phyloP scores from a whole-genome alignment of 1,139 yeast genomes.

The Yamadazyma pseudoaaseri region DNA sequence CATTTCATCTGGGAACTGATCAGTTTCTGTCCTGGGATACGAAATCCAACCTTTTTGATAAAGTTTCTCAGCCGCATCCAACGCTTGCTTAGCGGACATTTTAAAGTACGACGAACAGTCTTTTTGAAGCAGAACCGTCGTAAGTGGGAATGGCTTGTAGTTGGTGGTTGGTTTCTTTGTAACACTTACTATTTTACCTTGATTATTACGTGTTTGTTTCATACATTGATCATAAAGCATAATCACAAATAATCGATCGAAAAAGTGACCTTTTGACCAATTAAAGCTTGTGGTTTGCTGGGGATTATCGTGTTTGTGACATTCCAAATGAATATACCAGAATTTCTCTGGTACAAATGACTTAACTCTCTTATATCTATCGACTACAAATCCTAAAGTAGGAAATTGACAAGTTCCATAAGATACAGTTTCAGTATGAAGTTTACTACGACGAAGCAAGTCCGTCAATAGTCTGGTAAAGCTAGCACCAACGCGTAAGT shows the following conservation, averaged over 20 bases:
- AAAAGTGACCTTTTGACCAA: constrained; percentile 73
- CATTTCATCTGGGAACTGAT: constrained; percentile 74
- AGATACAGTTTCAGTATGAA: constrained; percentile 40
- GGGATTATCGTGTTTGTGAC: constrained; percentile 43
- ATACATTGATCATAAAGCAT: constrained; percentile 69
- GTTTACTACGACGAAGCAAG: constrained; percentile 31
- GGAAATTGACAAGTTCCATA: constrained; percentile 98
- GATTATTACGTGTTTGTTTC: constrained; percentile 19
- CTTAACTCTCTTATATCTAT: constrained; percentile 75
- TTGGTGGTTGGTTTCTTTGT: constrained; percentile 67
- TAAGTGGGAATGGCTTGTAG: constrained; percentile 83
- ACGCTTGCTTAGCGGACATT: constrained; percentile 76
- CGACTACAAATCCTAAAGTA: constrained; percentile 95
- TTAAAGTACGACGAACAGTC: constrained; percentile 74
- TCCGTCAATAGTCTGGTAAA: constrained; percentile 78
- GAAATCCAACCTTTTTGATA: constrained; percentile 86
- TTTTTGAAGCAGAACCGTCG: constrained; percentile 94
- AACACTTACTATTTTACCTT: constrained; percentile 53
- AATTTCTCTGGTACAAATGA: constrained; percentile 73
- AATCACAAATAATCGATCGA: constrained; percentile 59
- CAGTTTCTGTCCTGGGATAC: constrained; percentile 98
- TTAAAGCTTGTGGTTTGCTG: constrained; percentile 29
- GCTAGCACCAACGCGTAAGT: constrained; percentile 84
- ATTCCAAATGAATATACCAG: constrained; percentile 67
- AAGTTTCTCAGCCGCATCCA: constrained; percentile 82